Percentiles rank a stretch among this genome's conserved stretches.
These are phyloP conservation scores for Sphaerulina vaccinii DNA, from an alignment of 2,329 filamentous ascomycete species.

Conservation along the genomic window DNA sequence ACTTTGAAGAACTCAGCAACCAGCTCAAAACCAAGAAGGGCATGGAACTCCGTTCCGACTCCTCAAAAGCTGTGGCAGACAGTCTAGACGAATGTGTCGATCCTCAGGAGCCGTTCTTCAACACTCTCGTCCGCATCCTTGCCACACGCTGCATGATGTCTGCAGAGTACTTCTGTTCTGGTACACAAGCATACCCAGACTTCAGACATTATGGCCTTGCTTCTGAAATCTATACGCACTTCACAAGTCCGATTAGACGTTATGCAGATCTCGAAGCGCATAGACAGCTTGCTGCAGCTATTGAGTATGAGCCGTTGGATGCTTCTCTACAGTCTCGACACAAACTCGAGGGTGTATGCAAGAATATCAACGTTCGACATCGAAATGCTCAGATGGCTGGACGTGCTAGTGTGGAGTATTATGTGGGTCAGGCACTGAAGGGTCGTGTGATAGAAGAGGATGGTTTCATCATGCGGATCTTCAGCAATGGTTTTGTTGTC, in stretches of 20 bases:
- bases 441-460: conserved; percentile 75
- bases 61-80: conserved; percentile 88
- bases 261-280: conserved; percentile 97
- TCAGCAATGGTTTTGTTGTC: conserved; percentile 95
- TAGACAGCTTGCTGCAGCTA: conserved; percentile 89
- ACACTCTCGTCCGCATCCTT: conserved; percentile 95
- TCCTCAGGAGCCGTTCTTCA: conserved; percentile 85
- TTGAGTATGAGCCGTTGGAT: conserved; percentile 86
- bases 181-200: conserved; percentile 87
- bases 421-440: conserved; percentile 93
- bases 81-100: conserved; percentile 85
- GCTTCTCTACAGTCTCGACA: conserved; percentile 75
- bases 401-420: conserved; percentile 92
- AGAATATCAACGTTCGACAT: conserved; percentile 97
- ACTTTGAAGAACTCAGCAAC: conserved; percentile 90
- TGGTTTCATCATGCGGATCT: conserved; percentile 94
- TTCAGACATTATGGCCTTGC: conserved; percentile 97
- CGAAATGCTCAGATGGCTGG: conserved; percentile 96
- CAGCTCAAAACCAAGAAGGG: conserved; percentile 86
- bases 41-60: conserved; percentile 77
- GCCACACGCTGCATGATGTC: conserved; percentile 99
- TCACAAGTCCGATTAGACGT: conserved; percentile 93
- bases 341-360: conserved; percentile 89
- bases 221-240: conserved; percentile 96
- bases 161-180: conserved; percentile 96